A percentile compares a stretch with the other conserved stretches of the same genome.
Conservation (phyloP, 352 stramenopile species). For the Phytophthora melonis region DNA sequence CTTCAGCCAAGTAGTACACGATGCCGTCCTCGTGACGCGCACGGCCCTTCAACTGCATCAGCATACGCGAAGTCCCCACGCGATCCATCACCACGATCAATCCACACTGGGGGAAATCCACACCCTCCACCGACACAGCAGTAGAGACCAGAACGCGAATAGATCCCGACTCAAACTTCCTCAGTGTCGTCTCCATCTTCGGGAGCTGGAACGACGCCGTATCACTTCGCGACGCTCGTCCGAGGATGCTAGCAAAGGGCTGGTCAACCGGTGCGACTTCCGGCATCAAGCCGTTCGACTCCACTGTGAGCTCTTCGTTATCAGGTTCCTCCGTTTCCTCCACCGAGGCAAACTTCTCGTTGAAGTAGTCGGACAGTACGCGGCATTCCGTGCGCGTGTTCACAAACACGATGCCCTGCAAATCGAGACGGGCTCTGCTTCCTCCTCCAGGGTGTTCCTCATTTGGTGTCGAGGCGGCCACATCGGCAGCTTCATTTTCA, state of each 20-base stretch:
- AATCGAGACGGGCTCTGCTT: slow-evolving; percentile 17
- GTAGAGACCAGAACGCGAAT: slow-evolving; percentile 79
- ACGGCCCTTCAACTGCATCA: slow-evolving; percentile 80
- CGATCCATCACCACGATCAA: slow-evolving; percentile 73
- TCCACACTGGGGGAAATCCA: slow-evolving; percentile 82
- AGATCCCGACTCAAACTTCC: slow-evolving; percentile 62
- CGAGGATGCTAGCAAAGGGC: slow-evolving; percentile 73
- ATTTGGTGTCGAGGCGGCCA: background rate
- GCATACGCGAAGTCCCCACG: slow-evolving; percentile 61
- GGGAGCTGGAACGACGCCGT: slow-evolving; percentile 66
- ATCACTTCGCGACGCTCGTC: slow-evolving; percentile 59
- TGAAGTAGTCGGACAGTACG: slow-evolving; percentile 82
- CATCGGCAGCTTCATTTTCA: slow-evolving; percentile 37
- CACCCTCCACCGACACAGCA: slow-evolving; percentile 77
- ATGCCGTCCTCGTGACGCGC: slow-evolving; percentile 80
- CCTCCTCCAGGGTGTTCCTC: slow-evolving; percentile 1
- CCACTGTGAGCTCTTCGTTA: slow-evolving; percentile 31
- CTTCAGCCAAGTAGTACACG: slow-evolving; percentile 78
- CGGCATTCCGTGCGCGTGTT: slow-evolving; percentile 84
- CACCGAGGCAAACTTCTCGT: slow-evolving; percentile 56
- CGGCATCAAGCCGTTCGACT: slow-evolving; percentile 11
- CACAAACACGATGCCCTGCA: slow-evolving; percentile 90
- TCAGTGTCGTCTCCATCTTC: slow-evolving; percentile 65
- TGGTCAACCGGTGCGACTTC: slow-evolving; percentile 18
- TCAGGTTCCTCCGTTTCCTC: slow-evolving; percentile 9